Conservation (phyloP, 73 alveolate genomes). For the Paramecium biaurelia region DNA sequence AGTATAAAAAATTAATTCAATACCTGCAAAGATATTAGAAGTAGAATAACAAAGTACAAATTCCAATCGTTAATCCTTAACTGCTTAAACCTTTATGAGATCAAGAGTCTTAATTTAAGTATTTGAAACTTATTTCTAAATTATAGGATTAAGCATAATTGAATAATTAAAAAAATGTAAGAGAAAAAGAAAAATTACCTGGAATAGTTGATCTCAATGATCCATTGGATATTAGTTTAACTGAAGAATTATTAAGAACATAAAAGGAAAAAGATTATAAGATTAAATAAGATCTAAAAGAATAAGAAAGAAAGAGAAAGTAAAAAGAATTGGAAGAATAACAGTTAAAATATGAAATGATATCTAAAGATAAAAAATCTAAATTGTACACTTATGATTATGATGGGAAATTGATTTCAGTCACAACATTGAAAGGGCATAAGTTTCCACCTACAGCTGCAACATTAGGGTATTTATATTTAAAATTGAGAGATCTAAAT, state of each 20-base stretch:
- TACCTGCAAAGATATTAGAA: background rate
- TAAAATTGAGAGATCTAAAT: background rate
- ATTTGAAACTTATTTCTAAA: background rate
- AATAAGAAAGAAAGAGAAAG: constrained; percentile 19
- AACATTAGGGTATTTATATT: background rate
- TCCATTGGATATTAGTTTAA: constrained; percentile 10
- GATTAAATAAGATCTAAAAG: background rate
- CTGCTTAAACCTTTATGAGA: constrained; percentile 27
- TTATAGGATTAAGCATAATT: constrained; percentile 1
- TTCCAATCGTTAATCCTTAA: background rate
- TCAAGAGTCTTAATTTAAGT: constrained; percentile 12
- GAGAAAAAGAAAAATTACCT: background rate
- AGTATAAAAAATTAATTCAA: background rate
- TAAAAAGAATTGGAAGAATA: constrained; percentile 23
- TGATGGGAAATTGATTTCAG: constrained; percentile 43
- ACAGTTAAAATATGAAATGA: constrained; percentile 21
- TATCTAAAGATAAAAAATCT: constrained; percentile 43
- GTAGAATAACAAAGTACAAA: background rate
- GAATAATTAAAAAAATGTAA: background rate
- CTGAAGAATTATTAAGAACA: constrained; percentile 22
- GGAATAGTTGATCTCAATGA: background rate
- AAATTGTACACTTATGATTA: constrained; percentile 17
- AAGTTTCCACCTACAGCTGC: constrained; percentile 4
- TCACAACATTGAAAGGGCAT: background rate
- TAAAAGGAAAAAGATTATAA: constrained; percentile 9